Percentiles rank a stretch among this genome's conserved stretches.
phyloP scores from a whole-genome alignment of 352 stramenopile species.

The Phytophthora pluvialis region DNA sequence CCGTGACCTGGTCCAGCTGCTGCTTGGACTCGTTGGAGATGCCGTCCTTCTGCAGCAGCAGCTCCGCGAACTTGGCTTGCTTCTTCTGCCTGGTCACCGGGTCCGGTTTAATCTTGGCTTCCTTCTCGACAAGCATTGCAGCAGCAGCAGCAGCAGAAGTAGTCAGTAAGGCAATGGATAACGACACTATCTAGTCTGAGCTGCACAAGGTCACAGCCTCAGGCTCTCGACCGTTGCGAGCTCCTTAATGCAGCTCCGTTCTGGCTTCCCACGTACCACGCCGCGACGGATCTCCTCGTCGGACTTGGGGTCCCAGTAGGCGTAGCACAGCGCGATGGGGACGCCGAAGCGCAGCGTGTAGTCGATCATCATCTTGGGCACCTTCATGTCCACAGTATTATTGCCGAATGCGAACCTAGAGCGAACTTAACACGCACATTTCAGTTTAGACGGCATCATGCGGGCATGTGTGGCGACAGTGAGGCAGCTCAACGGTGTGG shows the following conservation, averaged over 20 bases:
- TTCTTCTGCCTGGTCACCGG: constrained; percentile 62
- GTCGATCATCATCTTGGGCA: constrained; percentile 86
- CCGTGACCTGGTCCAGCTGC: constrained; percentile 81
- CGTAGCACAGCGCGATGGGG: constrained; percentile 66
- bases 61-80: constrained; percentile 77
- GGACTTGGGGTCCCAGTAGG: constrained; percentile 74
- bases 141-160: neutral
- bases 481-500: constrained; percentile 27
- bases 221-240: neutral
- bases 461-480: constrained; percentile 15
- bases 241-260: neutral
- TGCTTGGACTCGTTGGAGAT: constrained; percentile 71
- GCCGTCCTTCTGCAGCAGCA: constrained; percentile 60
- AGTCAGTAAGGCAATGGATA: neutral
- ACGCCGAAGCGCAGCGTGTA: constrained; percentile 79
- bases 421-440: constrained; percentile 19
- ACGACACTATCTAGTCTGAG: neutral
- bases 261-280: constrained; percentile 54
- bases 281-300: constrained; percentile 81
- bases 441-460: constrained; percentile 10
- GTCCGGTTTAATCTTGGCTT: constrained; percentile 74
- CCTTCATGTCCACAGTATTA: constrained; percentile 54
- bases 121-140: constrained; percentile 40
- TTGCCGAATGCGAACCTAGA: constrained; percentile 20
- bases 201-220: neutral